Percentiles rank a stretch among this genome's conserved stretches.
Evolutionary conservation across 2,329 filamentous ascomycete species (phyloP).

Genomic region (Neoascochyta sp.): DNA sequence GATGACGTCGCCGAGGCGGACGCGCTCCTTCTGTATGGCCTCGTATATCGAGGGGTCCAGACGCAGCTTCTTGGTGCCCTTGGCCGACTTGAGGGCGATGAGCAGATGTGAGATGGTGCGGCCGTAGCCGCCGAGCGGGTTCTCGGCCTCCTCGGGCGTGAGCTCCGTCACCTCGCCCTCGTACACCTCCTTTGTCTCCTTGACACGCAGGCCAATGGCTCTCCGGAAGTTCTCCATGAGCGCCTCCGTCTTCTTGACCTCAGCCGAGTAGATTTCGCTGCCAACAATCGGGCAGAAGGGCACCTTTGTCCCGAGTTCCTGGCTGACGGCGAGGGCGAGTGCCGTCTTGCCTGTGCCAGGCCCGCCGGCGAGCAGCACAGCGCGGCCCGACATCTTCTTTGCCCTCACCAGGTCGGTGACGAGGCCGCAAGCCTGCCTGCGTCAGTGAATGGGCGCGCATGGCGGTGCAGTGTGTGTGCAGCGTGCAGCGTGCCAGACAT

Average conservation of each 20-base stretch:
- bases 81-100: constrained; percentile 90
- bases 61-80: constrained; percentile 95
- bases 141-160: constrained; percentile 96
- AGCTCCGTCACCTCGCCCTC: constrained; percentile 98
- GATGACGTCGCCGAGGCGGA: constrained; percentile 93
- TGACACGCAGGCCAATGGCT: constrained; percentile 90
- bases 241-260: constrained; percentile 99
- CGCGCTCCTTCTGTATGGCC: constrained; percentile 96
- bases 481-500: constrained; percentile 19
- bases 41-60: constrained; percentile 98
- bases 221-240: constrained; percentile 99
- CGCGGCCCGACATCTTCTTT: constrained; percentile 96
- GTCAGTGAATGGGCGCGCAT: not conserved
- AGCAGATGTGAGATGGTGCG: constrained; percentile 95
- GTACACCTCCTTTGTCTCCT: constrained; percentile 98
- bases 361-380: constrained; percentile 87
- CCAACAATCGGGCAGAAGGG: constrained; percentile 98
- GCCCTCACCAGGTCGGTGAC: constrained; percentile 93
- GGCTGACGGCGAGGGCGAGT: constrained; percentile 88
- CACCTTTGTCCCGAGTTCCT: constrained; percentile 96
- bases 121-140: constrained; percentile 92
- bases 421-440: constrained; percentile 75
- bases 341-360: constrained; percentile 95
- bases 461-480: not conserved
- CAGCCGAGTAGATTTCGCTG: constrained; percentile 94